phyloP scores from a whole-genome alignment of 208 protist species.

The Phytomonas serpens region DNA sequence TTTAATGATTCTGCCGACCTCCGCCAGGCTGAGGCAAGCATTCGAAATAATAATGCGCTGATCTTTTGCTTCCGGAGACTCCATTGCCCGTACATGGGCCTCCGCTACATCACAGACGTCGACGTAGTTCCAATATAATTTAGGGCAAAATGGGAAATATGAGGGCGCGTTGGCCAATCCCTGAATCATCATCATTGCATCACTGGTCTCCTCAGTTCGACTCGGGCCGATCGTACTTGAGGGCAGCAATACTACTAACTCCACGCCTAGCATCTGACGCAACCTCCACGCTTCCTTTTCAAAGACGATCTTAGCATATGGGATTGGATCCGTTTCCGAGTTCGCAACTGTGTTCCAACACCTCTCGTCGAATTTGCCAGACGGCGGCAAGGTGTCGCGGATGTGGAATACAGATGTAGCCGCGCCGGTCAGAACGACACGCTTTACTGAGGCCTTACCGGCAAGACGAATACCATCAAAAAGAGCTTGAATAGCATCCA shows the following conservation, averaged over 20 bases:
- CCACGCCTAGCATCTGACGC: conserved; percentile 82
- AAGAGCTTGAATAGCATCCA: conserved; percentile 68
- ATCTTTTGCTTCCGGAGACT: conserved; percentile 55
- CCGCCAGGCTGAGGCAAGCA: conserved; percentile 59
- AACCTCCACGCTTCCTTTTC: conserved; percentile 86
- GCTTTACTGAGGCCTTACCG: conserved; percentile 76
- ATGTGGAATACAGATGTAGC: conserved; percentile 74
- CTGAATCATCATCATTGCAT: conserved; percentile 69
- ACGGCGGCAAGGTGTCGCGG: conserved; percentile 50
- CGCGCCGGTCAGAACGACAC: conserved; percentile 76
- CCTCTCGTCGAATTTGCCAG: conserved; percentile 66
- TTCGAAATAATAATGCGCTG: conserved; percentile 83
- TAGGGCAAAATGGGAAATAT: conserved; percentile 72
- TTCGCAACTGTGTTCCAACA: conserved; percentile 76
- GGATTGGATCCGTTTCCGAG: conserved; percentile 52
- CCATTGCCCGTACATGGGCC: conserved; percentile 74
- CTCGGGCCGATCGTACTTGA: conserved; percentile 81
- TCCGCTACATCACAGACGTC: conserved; percentile 85
- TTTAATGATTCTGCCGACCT: conserved; percentile 71
- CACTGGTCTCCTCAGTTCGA: conserved; percentile 68
- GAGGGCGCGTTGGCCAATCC: conserved; percentile 54
- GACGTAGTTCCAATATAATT: conserved; percentile 88
- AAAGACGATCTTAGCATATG: conserved; percentile 77
- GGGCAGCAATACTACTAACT: conserved; percentile 82
- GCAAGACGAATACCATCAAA: conserved; percentile 78